A percentile compares a stretch with the other conserved stretches of the same genome.
These are phyloP conservation scores for Neurospora pannonica DNA, from an alignment of 495 filamentous ascomycete species.

Conservation along the genomic window DNA sequence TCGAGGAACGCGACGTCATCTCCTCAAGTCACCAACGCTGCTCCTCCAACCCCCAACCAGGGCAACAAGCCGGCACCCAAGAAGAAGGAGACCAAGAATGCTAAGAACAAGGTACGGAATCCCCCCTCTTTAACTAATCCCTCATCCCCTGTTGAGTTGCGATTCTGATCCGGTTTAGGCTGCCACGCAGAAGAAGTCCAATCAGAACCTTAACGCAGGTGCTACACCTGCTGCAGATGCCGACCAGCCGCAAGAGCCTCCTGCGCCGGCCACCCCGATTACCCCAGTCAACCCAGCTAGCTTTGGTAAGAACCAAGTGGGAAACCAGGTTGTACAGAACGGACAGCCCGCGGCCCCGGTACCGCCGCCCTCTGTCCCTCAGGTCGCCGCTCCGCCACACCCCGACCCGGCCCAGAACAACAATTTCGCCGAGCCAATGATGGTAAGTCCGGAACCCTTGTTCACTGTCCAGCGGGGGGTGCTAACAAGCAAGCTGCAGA, in stretches of 20 bases:
- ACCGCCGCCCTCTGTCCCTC: slow-evolving; percentile 31
- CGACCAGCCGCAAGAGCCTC: slow-evolving; percentile 60
- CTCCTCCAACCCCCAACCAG: slow-evolving; percentile 81
- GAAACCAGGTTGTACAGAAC: slow-evolving; percentile 36
- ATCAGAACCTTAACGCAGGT: slow-evolving; percentile 44
- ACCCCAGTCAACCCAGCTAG: slow-evolving; percentile 70
- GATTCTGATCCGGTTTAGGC: slow-evolving; percentile 35
- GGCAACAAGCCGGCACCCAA: slow-evolving; percentile 70
- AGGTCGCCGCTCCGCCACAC: slow-evolving; percentile 38
- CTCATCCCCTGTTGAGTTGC: slow-evolving; percentile 16
- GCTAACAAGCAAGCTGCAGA: slow-evolving; percentile 14
- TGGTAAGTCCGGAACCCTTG: slow-evolving; percentile 24
- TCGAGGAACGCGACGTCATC: slow-evolving; percentile 65
- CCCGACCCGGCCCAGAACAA: slow-evolving; percentile 28
- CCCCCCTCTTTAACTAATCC: slow-evolving; percentile 17
- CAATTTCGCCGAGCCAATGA: slow-evolving; percentile 16
- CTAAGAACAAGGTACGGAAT: slow-evolving; percentile 64
- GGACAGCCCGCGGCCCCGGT: slow-evolving; percentile 35
- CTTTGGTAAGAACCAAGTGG: slow-evolving; percentile 48
- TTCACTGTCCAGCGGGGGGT: background rate
- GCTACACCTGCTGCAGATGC: slow-evolving; percentile 70
- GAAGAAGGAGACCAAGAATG: slow-evolving; percentile 69
- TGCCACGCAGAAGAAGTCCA: slow-evolving; percentile 61
- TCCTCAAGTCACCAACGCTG: slow-evolving; percentile 62
- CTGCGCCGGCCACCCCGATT: slow-evolving; percentile 75